Conservation (phyloP, 2,329 filamentous ascomycete genomes). For the Aspergillus proliferans region DNA sequence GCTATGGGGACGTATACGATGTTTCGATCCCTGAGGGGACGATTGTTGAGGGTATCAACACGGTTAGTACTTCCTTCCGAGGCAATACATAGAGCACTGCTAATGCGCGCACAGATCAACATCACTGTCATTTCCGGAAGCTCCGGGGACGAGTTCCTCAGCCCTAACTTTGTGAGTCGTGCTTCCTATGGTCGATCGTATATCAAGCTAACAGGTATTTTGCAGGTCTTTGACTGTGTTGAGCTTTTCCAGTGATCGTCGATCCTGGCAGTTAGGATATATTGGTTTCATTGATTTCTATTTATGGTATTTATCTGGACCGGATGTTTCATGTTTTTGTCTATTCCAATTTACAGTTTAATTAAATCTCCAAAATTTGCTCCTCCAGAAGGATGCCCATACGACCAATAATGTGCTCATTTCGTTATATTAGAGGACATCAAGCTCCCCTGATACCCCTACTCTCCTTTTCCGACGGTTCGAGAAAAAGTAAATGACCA, state of each 20-base stretch:
- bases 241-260: slow-evolving; percentile 22
- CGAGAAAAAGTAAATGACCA: neutral
- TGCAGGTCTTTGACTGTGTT: slow-evolving; percentile 25
- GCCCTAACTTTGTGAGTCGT: slow-evolving; percentile 46
- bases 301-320: too few relatives aligned
- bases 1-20: slow-evolving; percentile 59
- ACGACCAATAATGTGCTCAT: neutral
- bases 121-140: slow-evolving; percentile 56
- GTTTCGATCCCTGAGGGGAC: slow-evolving; percentile 55
- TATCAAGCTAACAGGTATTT: neutral
- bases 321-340: too few relatives aligned
- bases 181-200: neutral
- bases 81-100: neutral
- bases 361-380: too few relatives aligned
- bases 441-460: neutral
- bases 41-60: slow-evolving; percentile 56
- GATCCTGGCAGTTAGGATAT: too few relatives aligned
- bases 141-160: slow-evolving; percentile 49
- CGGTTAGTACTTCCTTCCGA: slow-evolving; percentile 20
- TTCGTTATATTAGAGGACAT: neutral
- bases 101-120: slow-evolving; percentile 36
- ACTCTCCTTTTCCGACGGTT: neutral
- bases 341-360: too few relatives aligned
- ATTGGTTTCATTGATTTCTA: too few relatives aligned
- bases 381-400: too few relatives aligned